Evolutionary conservation across 176 grass and related monocot genomes (phyloP), one percentile per base, ranked within the genome.

Genomic region (Musa beccarii): DNA sequence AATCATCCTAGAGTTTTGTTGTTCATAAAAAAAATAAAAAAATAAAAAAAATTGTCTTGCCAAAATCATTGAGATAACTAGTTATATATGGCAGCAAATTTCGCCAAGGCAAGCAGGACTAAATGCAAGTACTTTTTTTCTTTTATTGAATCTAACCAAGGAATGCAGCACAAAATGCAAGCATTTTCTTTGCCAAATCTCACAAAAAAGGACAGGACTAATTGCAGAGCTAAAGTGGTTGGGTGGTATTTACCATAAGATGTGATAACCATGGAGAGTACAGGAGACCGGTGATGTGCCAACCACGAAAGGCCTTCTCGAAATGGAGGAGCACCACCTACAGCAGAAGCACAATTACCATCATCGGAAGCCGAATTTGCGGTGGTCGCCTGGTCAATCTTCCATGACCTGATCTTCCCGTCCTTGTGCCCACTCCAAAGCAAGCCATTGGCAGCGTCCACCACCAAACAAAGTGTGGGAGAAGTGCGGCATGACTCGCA

Each of bases 351-450:
- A 12, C 7, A 8, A 56, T 59, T 49, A 34, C 63, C 92, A 23
- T 67, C 74, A 11, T n/a, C 17, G 79, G 53, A 11, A 71, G 71
- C 9, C 72, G 81, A 72, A 79, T 59, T 55, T 62, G 78, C 56
- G 23, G 74, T 63, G 53, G 64, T 24, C 11, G 82, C 67, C 75
- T 76, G 78, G 70, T 97, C 88, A 78, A 93, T 89, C 74, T 79
- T 89, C 94, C 94, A 97, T 0, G 88, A 93, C 22, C 86, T 79
- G 71, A 97, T 89, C 90, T 87, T 93, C 25, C 90, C 90, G 65
- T 97, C 94, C 88, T 91, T 97, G 64, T 97, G 88, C 11, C 94
- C 94, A 50, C 87, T 93, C 90, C 94, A 97, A n/a, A 97, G 79
- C 69, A 97, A 76, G 5, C 82, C 77, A 53, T 79, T 87, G 28